Evolutionary conservation across 352 stramenopile genomes (phyloP).

Genomic region (Blastocystis sp.): DNA sequence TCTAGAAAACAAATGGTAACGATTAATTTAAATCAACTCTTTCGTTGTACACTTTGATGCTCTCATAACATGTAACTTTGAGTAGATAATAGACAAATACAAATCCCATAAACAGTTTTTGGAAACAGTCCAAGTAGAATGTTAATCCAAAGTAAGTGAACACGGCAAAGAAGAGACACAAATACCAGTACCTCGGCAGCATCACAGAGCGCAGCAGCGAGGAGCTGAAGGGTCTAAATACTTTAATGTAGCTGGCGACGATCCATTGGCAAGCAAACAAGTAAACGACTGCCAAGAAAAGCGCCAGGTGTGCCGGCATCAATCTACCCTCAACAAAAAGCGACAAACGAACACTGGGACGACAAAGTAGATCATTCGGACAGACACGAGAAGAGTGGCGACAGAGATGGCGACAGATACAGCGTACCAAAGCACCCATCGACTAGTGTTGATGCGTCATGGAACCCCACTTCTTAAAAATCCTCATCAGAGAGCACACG

Average conservation of each 20-base stretch:
- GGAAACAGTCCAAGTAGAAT: conserved; percentile 37
- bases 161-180: neutral
- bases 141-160: conserved; percentile 18
- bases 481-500: neutral
- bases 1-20: neutral
- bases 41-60: conserved; percentile 32
- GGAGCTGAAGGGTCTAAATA: neutral
- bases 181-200: conserved; percentile 27
- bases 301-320: conserved; percentile 35
- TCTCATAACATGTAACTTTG: conserved; percentile 10
- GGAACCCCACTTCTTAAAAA: neutral
- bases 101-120: conserved; percentile 4
- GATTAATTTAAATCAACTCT: neutral
- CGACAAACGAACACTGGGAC: neutral
- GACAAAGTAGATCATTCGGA: neutral
- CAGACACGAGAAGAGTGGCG: neutral
- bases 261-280: conserved; percentile 43
- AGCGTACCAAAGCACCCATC: conserved; percentile 7
- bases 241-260: neutral
- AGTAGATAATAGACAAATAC: conserved; percentile 27
- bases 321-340: neutral
- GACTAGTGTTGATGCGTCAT: neutral
- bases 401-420: neutral
- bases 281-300: conserved; percentile 23
- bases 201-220: conserved; percentile 28